phyloP scores from a whole-genome alignment of 164 flowering plant species.

The Vitis rupestris region DNA sequence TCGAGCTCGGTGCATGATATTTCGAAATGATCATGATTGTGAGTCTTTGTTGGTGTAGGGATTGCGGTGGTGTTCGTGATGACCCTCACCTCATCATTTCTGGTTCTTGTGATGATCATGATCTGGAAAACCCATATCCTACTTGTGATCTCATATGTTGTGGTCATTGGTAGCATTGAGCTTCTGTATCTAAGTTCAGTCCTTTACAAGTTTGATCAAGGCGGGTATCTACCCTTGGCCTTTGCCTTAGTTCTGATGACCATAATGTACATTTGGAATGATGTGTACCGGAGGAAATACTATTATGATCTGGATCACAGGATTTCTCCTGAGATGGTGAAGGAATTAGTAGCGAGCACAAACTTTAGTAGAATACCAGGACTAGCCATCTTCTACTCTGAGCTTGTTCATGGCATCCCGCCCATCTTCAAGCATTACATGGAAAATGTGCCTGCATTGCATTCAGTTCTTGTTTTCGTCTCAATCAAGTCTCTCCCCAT shows the following conservation, averaged over 20 bases:
- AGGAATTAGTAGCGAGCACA: slow-evolving; percentile 4
- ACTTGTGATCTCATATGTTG: slow-evolving; percentile 8
- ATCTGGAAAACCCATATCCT: slow-evolving; percentile 28
- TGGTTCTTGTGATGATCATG: slow-evolving; percentile 24
- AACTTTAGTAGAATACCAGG: slow-evolving; percentile 19
- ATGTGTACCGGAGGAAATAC: slow-evolving; percentile 23
- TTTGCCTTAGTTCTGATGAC: slow-evolving; percentile 20
- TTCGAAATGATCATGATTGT: background rate
- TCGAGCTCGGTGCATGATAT: too few relatives aligned
- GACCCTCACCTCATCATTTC: slow-evolving; percentile 19
- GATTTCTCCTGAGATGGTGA: slow-evolving; percentile 9
- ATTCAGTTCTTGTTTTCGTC: slow-evolving; percentile 25
- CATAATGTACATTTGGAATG: slow-evolving; percentile 28
- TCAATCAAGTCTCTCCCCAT: slow-evolving; percentile 26
- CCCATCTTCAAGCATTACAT: slow-evolving; percentile 32
- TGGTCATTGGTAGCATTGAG: slow-evolving; percentile 11
- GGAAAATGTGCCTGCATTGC: slow-evolving; percentile 21
- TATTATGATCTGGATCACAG: slow-evolving; percentile 24
- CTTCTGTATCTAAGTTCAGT: slow-evolving; percentile 20
- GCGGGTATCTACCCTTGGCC: slow-evolving; percentile 29
- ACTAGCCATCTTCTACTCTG: slow-evolving; percentile 28
- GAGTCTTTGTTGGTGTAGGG: slow-evolving; percentile 12
- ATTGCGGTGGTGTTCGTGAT: slow-evolving; percentile 26
- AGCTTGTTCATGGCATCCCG: slow-evolving; percentile 34
- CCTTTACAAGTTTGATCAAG: slow-evolving; percentile 23